phyloP scores from a whole-genome alignment of 2,329 filamentous ascomycete genomes.

The Exophiala aquamarina region DNA sequence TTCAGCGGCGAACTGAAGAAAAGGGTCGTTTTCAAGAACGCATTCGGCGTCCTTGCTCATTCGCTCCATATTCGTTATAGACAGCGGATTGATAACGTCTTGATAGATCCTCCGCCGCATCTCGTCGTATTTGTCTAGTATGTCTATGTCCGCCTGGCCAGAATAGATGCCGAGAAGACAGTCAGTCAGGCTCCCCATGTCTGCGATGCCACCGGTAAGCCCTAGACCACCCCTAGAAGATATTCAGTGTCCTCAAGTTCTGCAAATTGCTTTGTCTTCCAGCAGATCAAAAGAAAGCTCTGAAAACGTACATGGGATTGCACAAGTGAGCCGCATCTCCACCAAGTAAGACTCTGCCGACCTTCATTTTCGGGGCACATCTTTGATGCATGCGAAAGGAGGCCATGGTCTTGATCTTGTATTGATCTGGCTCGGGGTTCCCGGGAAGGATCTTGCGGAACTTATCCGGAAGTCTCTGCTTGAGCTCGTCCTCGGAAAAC shows the following conservation, averaged over 20 bases:
- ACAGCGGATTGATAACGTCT: conserved; percentile 39
- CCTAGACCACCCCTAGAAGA: no score
- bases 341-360: conserved; percentile 56
- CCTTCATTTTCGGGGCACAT: conserved; percentile 57
- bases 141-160: background rate
- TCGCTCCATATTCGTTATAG: conserved; percentile 41
- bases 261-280: no score
- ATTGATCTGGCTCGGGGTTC: conserved; percentile 57
- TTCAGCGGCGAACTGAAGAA: conserved; percentile 34
- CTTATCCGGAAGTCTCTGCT: conserved; percentile 53
- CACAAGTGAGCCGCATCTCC: conserved; percentile 60
- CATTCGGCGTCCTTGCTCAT: conserved; percentile 35
- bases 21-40: conserved; percentile 36
- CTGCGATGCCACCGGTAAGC: background rate
- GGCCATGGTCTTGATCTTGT: conserved; percentile 56
- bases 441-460: conserved; percentile 60
- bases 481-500: conserved; percentile 54
- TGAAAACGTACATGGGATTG: conserved; percentile 34
- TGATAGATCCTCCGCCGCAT: conserved; percentile 14
- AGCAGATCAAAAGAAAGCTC: background rate
- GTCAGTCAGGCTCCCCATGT: background rate
- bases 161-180: background rate
- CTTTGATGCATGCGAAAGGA: conserved; percentile 64
- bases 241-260: background rate
- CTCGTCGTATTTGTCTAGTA: background rate